Percentiles rank a stretch among this genome's conserved stretches.
Conservation (phyloP, 306 rosid genomes). For the Chamaecrista fasciculata region DNA sequence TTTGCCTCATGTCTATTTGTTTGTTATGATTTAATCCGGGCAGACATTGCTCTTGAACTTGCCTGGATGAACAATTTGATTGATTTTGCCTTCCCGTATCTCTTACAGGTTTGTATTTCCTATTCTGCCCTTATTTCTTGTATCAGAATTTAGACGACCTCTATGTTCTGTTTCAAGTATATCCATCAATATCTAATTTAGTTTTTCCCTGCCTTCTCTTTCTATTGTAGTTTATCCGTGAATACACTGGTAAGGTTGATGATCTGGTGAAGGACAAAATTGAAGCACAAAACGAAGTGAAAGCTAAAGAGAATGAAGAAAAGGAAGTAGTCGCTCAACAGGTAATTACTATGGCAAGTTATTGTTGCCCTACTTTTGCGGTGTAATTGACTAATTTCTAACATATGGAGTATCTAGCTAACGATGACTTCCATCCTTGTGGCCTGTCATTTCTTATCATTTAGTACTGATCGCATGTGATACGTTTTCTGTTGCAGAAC, state of each 20-base stretch:
- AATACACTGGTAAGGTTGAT: conserved; percentile 96
- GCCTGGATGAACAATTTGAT: conserved; percentile 98
- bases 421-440: background rate
- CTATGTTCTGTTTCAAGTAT: conserved; percentile 2
- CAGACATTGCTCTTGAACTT: conserved; percentile 81
- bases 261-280: conserved; percentile 87
- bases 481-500: conserved; percentile 69
- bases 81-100: conserved; percentile 97
- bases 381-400: too few relatives aligned
- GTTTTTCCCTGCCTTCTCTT: conserved; percentile 17
- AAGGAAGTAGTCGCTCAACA: conserved; percentile 94
- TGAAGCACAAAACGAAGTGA: conserved; percentile 70
- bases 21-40: conserved; percentile 86
- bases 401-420: conserved; percentile 5
- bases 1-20: conserved; percentile 98
- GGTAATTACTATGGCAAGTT: conserved; percentile 45
- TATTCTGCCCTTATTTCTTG: conserved; percentile 5
- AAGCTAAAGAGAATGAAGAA: conserved; percentile 85
- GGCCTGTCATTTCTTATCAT: background rate
- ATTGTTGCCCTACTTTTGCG: background rate
- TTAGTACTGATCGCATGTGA: conserved; percentile 1
- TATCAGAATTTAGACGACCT: conserved; percentile 20
- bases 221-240: conserved; percentile 73
- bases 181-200: conserved; percentile 10
- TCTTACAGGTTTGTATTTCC: conserved; percentile 68